phyloP scores from a whole-genome alignment of 192 early-diverging fungal species.

The Backusella circina region DNA sequence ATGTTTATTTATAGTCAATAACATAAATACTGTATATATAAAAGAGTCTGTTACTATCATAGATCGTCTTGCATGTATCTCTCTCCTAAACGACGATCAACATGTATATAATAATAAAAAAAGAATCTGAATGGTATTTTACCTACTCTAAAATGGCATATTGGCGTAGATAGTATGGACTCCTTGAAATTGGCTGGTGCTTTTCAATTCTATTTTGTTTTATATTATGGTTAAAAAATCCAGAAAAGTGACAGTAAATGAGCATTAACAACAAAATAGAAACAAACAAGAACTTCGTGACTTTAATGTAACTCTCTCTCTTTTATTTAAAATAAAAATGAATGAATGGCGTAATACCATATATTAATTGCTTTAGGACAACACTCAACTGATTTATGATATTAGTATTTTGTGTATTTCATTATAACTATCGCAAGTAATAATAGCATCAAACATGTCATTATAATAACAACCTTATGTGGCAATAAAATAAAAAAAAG shows the following conservation, averaged over 20 bases:
- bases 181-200: neutral
- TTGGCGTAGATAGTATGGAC: neutral
- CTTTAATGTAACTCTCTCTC: neutral
- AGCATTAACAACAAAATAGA: neutral
- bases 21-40: neutral
- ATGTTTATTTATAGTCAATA: conserved; percentile 1
- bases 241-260: neutral
- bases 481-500: neutral
- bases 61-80: neutral
- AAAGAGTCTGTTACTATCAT: neutral
- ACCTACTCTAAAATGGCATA: neutral
- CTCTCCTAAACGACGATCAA: neutral
- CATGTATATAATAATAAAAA: neutral
- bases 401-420: neutral
- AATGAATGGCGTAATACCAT: neutral
- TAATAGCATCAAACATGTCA: neutral
- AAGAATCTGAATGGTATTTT: neutral
- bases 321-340: neutral
- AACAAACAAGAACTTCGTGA: neutral
- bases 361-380: neutral
- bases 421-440: neutral
- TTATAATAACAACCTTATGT: neutral
- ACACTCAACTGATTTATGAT: neutral
- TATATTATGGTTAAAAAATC: neutral
- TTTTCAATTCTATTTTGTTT: neutral